These are phyloP conservation scores for Salix exigua DNA, from an alignment of 345 rosid species.

Conservation along the genomic window DNA sequence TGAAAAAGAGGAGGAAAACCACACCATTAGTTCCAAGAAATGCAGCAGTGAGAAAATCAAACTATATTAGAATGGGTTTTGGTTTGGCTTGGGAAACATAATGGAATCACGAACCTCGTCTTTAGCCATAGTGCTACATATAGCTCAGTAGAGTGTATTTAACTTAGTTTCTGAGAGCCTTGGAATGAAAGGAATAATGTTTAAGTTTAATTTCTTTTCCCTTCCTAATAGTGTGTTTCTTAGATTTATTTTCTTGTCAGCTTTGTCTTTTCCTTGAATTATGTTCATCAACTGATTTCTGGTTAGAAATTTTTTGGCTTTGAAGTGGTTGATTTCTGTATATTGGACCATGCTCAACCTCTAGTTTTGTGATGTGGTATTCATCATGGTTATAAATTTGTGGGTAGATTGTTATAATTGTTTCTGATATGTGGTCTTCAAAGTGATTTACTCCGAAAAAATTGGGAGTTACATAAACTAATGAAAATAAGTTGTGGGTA, in stretches of 20 bases:
- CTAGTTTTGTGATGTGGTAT: neutral
- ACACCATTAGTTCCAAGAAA: neutral
- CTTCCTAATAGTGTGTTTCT: neutral
- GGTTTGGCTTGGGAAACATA: neutral
- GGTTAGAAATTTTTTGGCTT: neutral
- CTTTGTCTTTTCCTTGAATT: neutral
- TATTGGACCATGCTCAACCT: neutral
- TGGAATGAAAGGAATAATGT: neutral
- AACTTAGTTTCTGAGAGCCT: neutral
- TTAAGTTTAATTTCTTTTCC: neutral
- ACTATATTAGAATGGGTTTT: neutral
- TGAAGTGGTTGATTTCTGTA: constrained; percentile 1
- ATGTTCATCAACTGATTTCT: neutral
- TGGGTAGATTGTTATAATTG: neutral
- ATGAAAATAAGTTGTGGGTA: neutral
- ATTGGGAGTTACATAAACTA: neutral
- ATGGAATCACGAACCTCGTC: neutral
- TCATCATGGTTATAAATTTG: neutral
- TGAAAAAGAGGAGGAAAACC: neutral
- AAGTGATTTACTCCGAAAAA: constrained; percentile 1
- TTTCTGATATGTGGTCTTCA: neutral
- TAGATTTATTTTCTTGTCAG: neutral
- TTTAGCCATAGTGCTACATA: neutral
- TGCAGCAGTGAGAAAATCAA: constrained; percentile 1
- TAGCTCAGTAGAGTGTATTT: neutral